These are phyloP conservation scores for Globisporangium polare DNA, from an alignment of 352 stramenopile genomes.

Conservation along the genomic window DNA sequence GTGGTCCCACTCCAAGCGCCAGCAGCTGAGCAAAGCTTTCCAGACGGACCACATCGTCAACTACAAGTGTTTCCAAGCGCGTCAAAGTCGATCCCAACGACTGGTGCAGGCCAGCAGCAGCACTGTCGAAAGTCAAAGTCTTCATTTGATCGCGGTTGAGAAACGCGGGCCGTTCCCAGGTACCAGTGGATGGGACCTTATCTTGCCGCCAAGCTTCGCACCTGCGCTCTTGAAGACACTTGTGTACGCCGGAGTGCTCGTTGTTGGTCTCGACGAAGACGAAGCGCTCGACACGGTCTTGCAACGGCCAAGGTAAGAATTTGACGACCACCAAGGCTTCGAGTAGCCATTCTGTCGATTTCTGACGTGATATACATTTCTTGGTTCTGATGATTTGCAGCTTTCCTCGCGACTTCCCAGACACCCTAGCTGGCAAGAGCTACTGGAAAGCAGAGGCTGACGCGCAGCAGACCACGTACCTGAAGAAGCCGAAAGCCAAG, in stretches of 20 bases:
- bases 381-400: constrained; percentile 22
- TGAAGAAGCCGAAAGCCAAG: constrained; percentile 67
- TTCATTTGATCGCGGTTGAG: constrained; percentile 45
- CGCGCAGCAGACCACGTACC: constrained; percentile 20
- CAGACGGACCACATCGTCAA: constrained; percentile 65
- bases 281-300: constrained; percentile 52
- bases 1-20: constrained; percentile 52
- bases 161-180: constrained; percentile 36
- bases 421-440: constrained; percentile 45
- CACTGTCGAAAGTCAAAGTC: not conserved
- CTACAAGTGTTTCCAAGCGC: constrained; percentile 25
- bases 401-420: constrained; percentile 78
- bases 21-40: constrained; percentile 29
- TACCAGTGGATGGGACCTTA: constrained; percentile 65
- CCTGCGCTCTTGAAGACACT: constrained; percentile 52
- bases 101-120: not conserved
- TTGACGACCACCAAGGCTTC: not conserved
- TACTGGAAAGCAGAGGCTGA: constrained; percentile 47
- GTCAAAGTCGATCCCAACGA: constrained; percentile 14
- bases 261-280: constrained; percentile 71
- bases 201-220: constrained; percentile 40
- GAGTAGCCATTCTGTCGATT: not conserved
- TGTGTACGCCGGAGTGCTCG: constrained; percentile 60
- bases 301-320: constrained; percentile 35
- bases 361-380: not conserved